Evolutionary conservation across 208 protist species (phyloP).

Genomic region (Plasmodiophora brassicae): DNA sequence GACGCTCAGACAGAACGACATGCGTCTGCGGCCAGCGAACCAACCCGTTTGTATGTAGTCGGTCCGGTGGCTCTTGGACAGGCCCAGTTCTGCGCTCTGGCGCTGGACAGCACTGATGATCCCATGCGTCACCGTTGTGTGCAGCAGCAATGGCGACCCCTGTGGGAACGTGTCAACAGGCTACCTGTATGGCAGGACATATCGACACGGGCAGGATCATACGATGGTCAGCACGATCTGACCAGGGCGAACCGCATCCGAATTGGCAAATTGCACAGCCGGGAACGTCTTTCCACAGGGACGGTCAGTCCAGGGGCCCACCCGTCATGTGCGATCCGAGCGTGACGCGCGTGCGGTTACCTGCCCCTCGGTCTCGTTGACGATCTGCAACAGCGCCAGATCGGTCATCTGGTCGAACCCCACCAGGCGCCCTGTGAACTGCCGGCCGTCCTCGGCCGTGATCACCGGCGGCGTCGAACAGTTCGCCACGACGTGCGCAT

Average conservation of each 20-base stretch:
- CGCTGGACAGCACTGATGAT: conserved; percentile 1
- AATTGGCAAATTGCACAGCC: not conserved
- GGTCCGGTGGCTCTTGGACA: not conserved
- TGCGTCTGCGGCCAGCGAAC: not conserved
- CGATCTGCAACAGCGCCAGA: not conserved
- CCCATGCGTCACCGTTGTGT: conserved; percentile 8
- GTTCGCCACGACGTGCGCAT: not conserved
- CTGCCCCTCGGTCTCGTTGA: too few relatives aligned
- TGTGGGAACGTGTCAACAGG: too few relatives aligned
- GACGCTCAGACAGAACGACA: not conserved
- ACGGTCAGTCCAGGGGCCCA: too few relatives aligned
- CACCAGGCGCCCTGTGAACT: not conserved
- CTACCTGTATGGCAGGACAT: too few relatives aligned
- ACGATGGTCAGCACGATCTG: not conserved
- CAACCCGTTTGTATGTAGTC: conserved; percentile 19
- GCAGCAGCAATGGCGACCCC: conserved; percentile 11
- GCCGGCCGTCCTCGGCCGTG: not conserved
- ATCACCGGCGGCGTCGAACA: not conserved
- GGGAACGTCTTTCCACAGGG: too few relatives aligned
- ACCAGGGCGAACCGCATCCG: not conserved
- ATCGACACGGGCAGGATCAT: not conserved
- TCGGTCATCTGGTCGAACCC: not conserved
- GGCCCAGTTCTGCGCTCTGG: not conserved
- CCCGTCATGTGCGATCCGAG: too few relatives aligned
- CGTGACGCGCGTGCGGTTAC: too few relatives aligned